Evolutionary conservation across 2,329 filamentous ascomycete species (phyloP).

Genomic region (Pseudogymnoascus pannorum): DNA sequence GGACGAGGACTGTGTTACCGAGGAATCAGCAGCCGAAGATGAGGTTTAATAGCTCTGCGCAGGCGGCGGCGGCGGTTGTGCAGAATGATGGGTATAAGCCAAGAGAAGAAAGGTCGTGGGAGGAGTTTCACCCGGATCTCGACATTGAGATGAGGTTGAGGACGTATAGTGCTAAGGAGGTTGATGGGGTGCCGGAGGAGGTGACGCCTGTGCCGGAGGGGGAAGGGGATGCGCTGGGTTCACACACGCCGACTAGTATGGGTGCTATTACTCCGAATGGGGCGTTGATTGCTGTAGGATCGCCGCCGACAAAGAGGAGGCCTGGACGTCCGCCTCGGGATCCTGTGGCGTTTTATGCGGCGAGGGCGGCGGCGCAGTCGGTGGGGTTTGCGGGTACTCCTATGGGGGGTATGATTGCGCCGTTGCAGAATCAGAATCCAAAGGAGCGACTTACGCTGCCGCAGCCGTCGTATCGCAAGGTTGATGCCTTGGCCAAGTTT

Average conservation of each 20-base stretch:
- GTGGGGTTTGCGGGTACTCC: constrained; percentile 33
- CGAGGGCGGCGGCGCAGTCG: constrained; percentile 33
- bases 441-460: constrained; percentile 75
- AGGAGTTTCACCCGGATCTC: constrained; percentile 93
- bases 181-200: constrained; percentile 63
- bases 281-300: not conserved
- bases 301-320: constrained; percentile 47
- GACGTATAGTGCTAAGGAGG: constrained; percentile 73
- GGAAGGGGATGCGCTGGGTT: not conserved
- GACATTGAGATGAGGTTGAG: constrained; percentile 78
- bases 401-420: constrained; percentile 58
- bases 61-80: constrained; percentile 78
- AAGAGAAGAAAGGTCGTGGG: constrained; percentile 91
- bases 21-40: constrained; percentile 40
- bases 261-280: not conserved
- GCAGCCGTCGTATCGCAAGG: constrained; percentile 65
- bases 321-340: constrained; percentile 60
- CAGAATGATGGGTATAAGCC: constrained; percentile 97
- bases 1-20: constrained; percentile 29
- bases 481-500: constrained; percentile 71
- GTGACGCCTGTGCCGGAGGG: not conserved
- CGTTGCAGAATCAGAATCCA: constrained; percentile 70
- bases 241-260: not conserved
- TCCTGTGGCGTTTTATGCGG: constrained; percentile 49
- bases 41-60: constrained; percentile 70